Percentiles rank a stretch among this genome's conserved stretches.
Conservation (phyloP, 2,329 filamentous ascomycete species). For the Clarireedia monteithiana region DNA sequence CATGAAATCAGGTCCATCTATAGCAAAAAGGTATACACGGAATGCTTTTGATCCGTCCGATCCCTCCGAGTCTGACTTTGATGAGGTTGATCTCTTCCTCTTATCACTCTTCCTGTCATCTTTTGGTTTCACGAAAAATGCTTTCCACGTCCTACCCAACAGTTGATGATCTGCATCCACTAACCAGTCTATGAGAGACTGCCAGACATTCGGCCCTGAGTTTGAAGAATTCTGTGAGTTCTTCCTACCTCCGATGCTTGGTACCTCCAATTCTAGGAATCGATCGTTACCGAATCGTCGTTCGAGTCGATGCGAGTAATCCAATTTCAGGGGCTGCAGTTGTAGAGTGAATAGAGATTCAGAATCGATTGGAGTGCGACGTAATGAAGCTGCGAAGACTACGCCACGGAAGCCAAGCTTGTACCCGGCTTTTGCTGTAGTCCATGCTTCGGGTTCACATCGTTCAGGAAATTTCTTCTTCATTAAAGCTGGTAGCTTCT, state of each 20-base stretch:
- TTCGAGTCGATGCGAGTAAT: conserved; percentile 42
- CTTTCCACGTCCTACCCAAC: conserved; percentile 24
- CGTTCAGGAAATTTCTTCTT: conserved; percentile 42
- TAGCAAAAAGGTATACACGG: conserved; percentile 47
- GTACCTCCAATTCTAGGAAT: conserved; percentile 48
- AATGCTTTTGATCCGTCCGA: conserved; percentile 32
- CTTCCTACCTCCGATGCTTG: conserved; percentile 31
- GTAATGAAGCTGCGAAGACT: conserved; percentile 37
- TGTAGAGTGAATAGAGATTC: conserved; percentile 39
- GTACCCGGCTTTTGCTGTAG: conserved; percentile 12
- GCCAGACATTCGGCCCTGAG: conserved; percentile 27
- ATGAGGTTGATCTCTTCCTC: conserved; percentile 32
- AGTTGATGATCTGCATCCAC: conserved; percentile 20
- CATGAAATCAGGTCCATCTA: conserved; percentile 32
- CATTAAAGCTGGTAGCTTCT: conserved; percentile 33
- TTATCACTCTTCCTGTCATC: conserved; percentile 20
- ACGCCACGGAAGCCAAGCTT: conserved; percentile 34
- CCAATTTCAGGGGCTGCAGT: conserved; percentile 41
- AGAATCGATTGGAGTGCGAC: conserved; percentile 27
- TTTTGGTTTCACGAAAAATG: conserved; percentile 23
- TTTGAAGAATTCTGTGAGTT: conserved; percentile 26
- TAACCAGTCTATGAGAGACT: conserved; percentile 36
- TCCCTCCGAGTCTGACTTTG: conserved; percentile 31
- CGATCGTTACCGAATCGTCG: conserved; percentile 51
- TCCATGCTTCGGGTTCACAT: conserved; percentile 39